Percentiles rank a stretch among this genome's conserved stretches.
Evolutionary conservation across 768 basidiomycete genomes (phyloP).

Genomic region (Podaxis mareebaensis): DNA sequence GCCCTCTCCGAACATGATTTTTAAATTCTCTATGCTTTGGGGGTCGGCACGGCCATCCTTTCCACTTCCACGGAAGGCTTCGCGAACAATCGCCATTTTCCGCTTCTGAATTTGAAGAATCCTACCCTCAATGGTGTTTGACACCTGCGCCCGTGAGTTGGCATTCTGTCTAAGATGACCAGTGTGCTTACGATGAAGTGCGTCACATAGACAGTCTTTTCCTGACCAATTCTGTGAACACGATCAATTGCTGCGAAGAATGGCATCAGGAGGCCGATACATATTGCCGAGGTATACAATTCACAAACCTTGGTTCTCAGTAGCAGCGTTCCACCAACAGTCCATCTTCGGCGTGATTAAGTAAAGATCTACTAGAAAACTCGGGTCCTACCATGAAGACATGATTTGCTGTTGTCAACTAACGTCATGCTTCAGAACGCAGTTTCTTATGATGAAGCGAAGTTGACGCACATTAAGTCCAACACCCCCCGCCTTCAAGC

Average conservation of each 20-base stretch:
- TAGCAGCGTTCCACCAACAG: slow-evolving; percentile 90
- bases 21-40: slow-evolving; percentile 80
- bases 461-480: slow-evolving; percentile 70
- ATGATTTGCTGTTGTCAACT: slow-evolving; percentile 81
- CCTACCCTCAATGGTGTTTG: slow-evolving; percentile 76
- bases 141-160: slow-evolving; percentile 41
- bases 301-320: slow-evolving; percentile 69
- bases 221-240: slow-evolving; percentile 84
- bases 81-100: slow-evolving; percentile 85
- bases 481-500: slow-evolving; percentile 90
- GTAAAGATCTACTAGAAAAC: not conserved
- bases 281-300: not conserved
- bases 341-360: slow-evolving; percentile 63
- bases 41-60: slow-evolving; percentile 48
- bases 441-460: not conserved
- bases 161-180: not conserved
- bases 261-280: not conserved
- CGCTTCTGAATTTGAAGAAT: slow-evolving; percentile 82
- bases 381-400: slow-evolving; percentile 72
- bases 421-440: slow-evolving; percentile 9
- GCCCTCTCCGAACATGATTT: slow-evolving; percentile 71
- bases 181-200: slow-evolving; percentile 69
- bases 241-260: slow-evolving; percentile 69
- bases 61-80: slow-evolving; percentile 68
- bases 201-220: slow-evolving; percentile 78